These are phyloP conservation scores for Phytopythium chamaehyphon DNA, from an alignment of 352 stramenopile species.

Conservation along the genomic window DNA sequence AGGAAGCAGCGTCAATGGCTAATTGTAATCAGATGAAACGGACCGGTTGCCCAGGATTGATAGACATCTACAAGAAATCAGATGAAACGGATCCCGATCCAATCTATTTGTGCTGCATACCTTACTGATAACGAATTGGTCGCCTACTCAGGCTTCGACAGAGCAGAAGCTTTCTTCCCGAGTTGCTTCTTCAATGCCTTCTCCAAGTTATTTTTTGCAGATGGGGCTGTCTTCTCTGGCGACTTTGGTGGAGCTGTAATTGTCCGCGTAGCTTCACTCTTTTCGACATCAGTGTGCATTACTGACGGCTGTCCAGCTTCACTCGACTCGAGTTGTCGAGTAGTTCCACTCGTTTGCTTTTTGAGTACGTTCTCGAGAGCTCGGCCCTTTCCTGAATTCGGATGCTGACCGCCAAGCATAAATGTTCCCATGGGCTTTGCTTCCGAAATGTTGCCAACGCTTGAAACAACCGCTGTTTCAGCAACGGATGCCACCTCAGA, in stretches of 20 bases:
- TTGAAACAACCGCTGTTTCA: too few species aligned
- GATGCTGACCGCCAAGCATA: constrained; percentile 38
- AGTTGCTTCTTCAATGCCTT: constrained; percentile 45
- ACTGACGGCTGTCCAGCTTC: background rate
- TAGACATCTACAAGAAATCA: too few species aligned
- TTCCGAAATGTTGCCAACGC: background rate
- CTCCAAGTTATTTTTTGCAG: constrained; percentile 32
- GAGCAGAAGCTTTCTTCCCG: constrained; percentile 1
- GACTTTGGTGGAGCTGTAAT: background rate
- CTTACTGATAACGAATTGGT: background rate
- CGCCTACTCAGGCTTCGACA: background rate
- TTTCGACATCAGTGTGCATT: background rate
- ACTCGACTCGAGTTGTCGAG: too few species aligned
- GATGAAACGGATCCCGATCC: too few species aligned
- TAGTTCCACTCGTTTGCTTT: constrained; percentile 11
- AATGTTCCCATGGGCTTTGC: constrained; percentile 30
- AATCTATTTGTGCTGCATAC: too few species aligned
- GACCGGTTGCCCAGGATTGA: background rate
- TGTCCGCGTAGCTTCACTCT: background rate
- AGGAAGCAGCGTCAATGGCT: constrained; percentile 2
- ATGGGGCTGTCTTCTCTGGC: constrained; percentile 9
- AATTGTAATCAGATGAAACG: constrained; percentile 9
- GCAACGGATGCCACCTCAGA: too few species aligned
- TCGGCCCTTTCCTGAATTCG: constrained; percentile 26
- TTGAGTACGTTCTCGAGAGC: constrained; percentile 33